A percentile compares a stretch with the other conserved stretches of the same genome.
Evolutionary conservation across 148 eudicot species (phyloP).

Genomic region (Suaeda aralocaspica): DNA sequence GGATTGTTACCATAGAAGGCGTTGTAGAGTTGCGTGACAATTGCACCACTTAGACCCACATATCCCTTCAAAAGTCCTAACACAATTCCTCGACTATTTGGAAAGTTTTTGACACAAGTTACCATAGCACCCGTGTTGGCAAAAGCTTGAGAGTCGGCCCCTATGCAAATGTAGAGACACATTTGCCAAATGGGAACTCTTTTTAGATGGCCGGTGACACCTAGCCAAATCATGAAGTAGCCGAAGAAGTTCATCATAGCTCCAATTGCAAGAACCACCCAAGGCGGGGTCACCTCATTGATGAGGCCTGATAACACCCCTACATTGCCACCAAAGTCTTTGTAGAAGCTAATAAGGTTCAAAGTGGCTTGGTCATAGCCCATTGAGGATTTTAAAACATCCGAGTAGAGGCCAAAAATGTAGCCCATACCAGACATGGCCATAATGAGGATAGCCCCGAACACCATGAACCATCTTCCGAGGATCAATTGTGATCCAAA

Average conservation of each 20-base stretch:
- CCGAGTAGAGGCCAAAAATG: slow-evolving; percentile 22
- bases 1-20: slow-evolving; percentile 25
- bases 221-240: slow-evolving; percentile 32
- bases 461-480: slow-evolving; percentile 29
- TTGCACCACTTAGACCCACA: slow-evolving; percentile 36
- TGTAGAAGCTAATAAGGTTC: slow-evolving; percentile 22
- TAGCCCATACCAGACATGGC: slow-evolving; percentile 15
- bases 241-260: slow-evolving; percentile 29
- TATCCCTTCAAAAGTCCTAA: slow-evolving; percentile 33
- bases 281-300: slow-evolving; percentile 29
- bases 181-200: slow-evolving; percentile 26
- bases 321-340: slow-evolving; percentile 19
- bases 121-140: slow-evolving; percentile 34
- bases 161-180: slow-evolving; percentile 27
- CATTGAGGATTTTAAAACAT: slow-evolving; percentile 18
- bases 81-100: slow-evolving; percentile 27
- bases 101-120: slow-evolving; percentile 38
- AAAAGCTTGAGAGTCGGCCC: slow-evolving; percentile 26
- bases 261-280: slow-evolving; percentile 26
- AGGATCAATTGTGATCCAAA: slow-evolving; percentile 16
- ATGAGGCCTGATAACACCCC: slow-evolving; percentile 22
- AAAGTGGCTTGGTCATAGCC: slow-evolving; percentile 26
- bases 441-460: slow-evolving; percentile 16
- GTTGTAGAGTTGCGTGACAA: slow-evolving; percentile 32
- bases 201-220: slow-evolving; percentile 18